phyloP scores from a whole-genome alignment of 345 rosid genomes.

The Moricandia arvensis region DNA sequence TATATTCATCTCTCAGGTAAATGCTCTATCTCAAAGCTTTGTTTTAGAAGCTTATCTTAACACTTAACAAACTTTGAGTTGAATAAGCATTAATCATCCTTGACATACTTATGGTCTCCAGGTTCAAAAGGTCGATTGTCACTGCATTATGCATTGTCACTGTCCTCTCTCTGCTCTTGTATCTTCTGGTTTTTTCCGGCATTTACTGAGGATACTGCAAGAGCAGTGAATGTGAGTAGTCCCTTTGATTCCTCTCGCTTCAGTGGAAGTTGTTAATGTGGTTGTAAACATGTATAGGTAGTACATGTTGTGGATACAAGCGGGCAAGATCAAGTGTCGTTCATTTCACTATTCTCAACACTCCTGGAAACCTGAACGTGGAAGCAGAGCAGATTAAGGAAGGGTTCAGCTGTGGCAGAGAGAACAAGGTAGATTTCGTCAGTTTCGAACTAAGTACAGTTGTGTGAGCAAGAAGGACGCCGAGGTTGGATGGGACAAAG shows the following conservation, averaged over 20 bases:
- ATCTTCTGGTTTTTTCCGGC: constrained; percentile 65
- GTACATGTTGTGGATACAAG: constrained; percentile 88
- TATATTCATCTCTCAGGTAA: constrained; percentile 90
- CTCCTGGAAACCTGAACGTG: constrained; percentile 78
- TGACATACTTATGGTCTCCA: constrained; percentile 21
- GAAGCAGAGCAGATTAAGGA: constrained; percentile 69
- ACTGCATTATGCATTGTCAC: constrained; percentile 49
- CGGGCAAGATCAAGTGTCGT: constrained; percentile 55
- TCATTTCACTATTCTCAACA: constrained; percentile 65
- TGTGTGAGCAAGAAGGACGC: constrained; percentile 61
- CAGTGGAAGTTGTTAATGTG: not conserved
- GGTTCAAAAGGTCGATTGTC: constrained; percentile 65
- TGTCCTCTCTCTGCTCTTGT: constrained; percentile 54
- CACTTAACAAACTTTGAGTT: not conserved
- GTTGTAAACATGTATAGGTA: constrained; percentile 44
- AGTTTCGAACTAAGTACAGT: constrained; percentile 71
- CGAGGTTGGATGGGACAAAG: constrained; percentile 65
- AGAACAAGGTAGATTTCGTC: constrained; percentile 70
- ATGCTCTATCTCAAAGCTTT: not conserved
- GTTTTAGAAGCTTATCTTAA: not conserved
- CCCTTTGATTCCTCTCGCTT: not conserved
- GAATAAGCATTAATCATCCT: not conserved
- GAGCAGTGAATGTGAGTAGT: constrained; percentile 82
- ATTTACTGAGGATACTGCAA: constrained; percentile 68
- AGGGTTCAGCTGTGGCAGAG: constrained; percentile 76